phyloP scores from a whole-genome alignment of 177 flowering plant species.

The Vitis hybrid region DNA sequence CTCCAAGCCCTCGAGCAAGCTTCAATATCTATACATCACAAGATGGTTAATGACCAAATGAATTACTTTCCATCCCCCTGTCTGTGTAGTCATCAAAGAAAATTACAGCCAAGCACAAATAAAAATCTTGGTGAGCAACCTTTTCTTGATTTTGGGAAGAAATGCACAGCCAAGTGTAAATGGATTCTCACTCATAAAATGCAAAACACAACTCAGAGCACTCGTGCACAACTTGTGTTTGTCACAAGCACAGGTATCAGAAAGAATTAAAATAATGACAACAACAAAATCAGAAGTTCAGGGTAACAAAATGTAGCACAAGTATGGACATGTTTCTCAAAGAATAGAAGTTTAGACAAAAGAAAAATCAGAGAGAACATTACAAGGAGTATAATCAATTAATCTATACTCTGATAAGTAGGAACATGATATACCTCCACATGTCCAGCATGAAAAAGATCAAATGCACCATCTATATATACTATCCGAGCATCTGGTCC shows the following conservation, averaged over 20 bases:
- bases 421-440: conserved; percentile 66
- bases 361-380: neutral
- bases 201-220: neutral
- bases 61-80: neutral
- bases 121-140: neutral
- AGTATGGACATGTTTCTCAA: neutral
- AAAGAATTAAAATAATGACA: too few relatives aligned
- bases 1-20: conserved; percentile 90
- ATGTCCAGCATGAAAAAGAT: conserved; percentile 99
- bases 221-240: neutral
- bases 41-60: conserved; percentile 2
- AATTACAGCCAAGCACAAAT: neutral
- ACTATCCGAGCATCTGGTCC: conserved; percentile 86
- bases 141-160: neutral
- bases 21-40: conserved; percentile 56
- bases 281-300: too few relatives aligned
- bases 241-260: neutral
- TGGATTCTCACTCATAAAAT: neutral
- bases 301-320: too few relatives aligned
- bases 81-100: too few relatives aligned
- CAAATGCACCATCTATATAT: conserved; percentile 98
- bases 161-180: neutral
- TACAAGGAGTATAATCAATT: neutral
- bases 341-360: neutral
- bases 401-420: neutral